These are phyloP conservation scores for Debaryomyces sp. DNA, from an alignment of 1,139 yeast species.

Conservation along the genomic window DNA sequence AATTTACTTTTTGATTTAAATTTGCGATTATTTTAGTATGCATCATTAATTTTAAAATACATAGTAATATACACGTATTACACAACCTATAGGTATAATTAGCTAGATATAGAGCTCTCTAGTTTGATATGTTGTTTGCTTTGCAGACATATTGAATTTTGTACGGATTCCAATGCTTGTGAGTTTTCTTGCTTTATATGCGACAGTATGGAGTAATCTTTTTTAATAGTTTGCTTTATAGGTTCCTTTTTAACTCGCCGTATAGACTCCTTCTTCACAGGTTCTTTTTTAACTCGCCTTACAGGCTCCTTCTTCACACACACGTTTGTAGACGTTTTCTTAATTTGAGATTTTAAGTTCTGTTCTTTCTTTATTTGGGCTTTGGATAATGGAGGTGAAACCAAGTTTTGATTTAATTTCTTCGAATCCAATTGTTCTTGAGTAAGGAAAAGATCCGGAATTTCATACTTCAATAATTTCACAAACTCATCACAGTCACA, in stretches of 20 bases:
- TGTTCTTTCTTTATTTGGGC: constrained; percentile 13
- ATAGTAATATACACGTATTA: constrained; percentile 3
- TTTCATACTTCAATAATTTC: constrained; percentile 45
- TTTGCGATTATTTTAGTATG: constrained; percentile 5
- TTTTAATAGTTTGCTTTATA: constrained; percentile 2
- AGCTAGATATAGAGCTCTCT: background rate
- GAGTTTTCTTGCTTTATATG: constrained; percentile 7
- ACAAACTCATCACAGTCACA: constrained; percentile 88
- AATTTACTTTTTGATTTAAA: background rate
- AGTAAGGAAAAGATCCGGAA: constrained; percentile 61
- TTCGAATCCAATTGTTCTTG: constrained; percentile 54
- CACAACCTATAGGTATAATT: background rate
- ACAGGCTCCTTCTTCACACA: constrained; percentile 14
- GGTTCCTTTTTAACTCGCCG: constrained; percentile 11
- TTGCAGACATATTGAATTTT: background rate
- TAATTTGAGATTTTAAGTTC: constrained; percentile 4
- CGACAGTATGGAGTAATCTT: constrained; percentile 2
- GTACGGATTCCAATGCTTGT: background rate
- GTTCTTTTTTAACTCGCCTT: constrained; percentile 11
- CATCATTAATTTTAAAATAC: constrained; percentile 4
- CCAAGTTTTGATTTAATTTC: constrained; percentile 31
- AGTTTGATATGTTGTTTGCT: background rate
- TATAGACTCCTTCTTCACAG: background rate
- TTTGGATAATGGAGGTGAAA: constrained; percentile 11
- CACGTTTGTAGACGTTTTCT: constrained; percentile 10